Base-by-base conservation (phyloP, 2,329 filamentous ascomycete species). In the Colletotrichum australisinense region DNA sequence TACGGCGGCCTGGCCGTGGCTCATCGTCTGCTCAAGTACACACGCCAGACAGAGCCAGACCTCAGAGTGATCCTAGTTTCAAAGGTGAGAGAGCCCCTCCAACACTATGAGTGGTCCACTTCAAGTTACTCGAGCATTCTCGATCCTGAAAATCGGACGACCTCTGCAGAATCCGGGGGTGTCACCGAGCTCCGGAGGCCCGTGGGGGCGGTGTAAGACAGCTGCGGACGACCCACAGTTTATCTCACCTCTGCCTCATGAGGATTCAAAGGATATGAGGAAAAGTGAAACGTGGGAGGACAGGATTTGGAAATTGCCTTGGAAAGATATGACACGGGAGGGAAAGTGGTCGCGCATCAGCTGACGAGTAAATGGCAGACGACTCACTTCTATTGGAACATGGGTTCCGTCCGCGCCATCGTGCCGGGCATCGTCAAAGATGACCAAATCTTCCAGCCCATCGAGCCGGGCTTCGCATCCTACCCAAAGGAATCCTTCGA, bases 331-430 rank as follows among this genome's bases (percentile, higher is more conserved):
- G 26, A 26, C 26, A 26, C 26, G 26, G 26, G 26, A 26, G 26
- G 26, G 26, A 26, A 26, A 26, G 26, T 26, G 26, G 26, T 26
- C 26, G 26, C 26, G 26, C 26, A 26, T 26, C 26, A 26, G 26
- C 26, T 26, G 38, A 73, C 46, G 22, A 22, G 38, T 14, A 35
- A 35, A 57, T 66, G 55, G 58, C 76, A 90, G 86, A 90, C 86
- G 76, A 86, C 83, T 74, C 88, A 91, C 76, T 88, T 91, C 76
- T 91, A 86, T 82, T 90, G 88, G 88, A 90, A 90, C 80, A 68
- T 90, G 5, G 88, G 88, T 30, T 85, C 89, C 1, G 85, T 89
- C 56, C 87, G 89, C 59, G 88, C 87, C 79, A 85, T 91, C 74
- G 80, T 90, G 58, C 88, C 88, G 3, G 86, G 83, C 49, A 74